Conservation (phyloP, 345 rosid genomes). For the Rhodamnia rubescens region DNA sequence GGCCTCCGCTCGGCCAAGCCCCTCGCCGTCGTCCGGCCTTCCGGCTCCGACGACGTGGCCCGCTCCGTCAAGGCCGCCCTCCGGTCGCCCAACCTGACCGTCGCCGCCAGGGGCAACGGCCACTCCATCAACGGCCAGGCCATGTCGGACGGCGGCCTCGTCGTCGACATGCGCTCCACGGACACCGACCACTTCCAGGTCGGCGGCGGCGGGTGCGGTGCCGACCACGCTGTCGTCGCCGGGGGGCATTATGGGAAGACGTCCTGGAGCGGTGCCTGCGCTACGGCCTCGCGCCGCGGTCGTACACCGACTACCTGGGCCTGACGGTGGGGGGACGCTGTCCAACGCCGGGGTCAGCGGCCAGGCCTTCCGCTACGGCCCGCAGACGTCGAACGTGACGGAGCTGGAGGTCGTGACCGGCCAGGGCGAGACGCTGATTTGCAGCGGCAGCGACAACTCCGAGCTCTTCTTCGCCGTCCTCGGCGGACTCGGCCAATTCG, state of each 20-base stretch:
- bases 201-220: conserved; percentile 11
- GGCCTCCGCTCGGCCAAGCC: conserved; percentile 55
- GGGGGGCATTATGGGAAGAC: conserved; percentile 98
- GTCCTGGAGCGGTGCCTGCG: conserved; percentile 53
- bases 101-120: conserved; percentile 94
- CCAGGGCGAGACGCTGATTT: conserved; percentile 45
- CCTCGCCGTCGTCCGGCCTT: conserved; percentile 49
- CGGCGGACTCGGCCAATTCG: conserved; percentile 94
- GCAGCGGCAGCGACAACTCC: conserved; percentile 42
- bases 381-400: conserved; percentile 73
- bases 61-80: conserved; percentile 36
- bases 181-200: conserved; percentile 29
- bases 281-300: conserved; percentile 62
- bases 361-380: conserved; percentile 87
- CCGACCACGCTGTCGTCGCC: conserved; percentile 40
- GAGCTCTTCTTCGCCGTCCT: conserved; percentile 66
- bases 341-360: conserved; percentile 98
- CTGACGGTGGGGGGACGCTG: conserved; percentile 92
- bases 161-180: conserved; percentile 67
- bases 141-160: conserved; percentile 74
- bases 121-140: conserved; percentile 98
- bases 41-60: conserved; percentile 57
- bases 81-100: conserved; percentile 50
- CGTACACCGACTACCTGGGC: conserved; percentile 87
- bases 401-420: conserved; percentile 91